Evolutionary conservation across 768 basidiomycete species (phyloP).

Genomic region (Arthromyces matolae): DNA sequence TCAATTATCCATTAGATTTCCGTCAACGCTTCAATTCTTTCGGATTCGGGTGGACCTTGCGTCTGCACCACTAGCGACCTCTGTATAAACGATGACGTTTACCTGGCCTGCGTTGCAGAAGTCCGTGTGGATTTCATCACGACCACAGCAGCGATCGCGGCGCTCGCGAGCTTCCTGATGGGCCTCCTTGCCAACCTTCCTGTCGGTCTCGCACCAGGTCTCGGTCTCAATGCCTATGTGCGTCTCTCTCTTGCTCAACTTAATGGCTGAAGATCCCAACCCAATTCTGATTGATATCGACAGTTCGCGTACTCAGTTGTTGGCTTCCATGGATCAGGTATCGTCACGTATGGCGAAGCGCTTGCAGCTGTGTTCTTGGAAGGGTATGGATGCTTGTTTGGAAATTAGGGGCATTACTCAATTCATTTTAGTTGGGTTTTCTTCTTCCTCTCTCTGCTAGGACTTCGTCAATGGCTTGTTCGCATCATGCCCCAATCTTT

Average conservation of each 20-base stretch:
- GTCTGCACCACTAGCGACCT: slow-evolving; percentile 60
- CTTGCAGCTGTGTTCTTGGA: slow-evolving; percentile 85
- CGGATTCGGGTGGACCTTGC: slow-evolving; percentile 78
- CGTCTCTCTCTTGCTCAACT: slow-evolving; percentile 22
- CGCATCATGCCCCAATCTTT: slow-evolving; percentile 87
- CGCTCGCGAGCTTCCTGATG: slow-evolving; percentile 77
- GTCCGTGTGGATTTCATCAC: slow-evolving; percentile 78
- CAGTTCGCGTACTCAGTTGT: slow-evolving; percentile 89
- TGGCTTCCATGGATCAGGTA: slow-evolving; percentile 74
- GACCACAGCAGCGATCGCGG: slow-evolving; percentile 73
- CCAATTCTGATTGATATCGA: not conserved
- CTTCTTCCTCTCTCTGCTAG: slow-evolving; percentile 72
- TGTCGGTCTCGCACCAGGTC: slow-evolving; percentile 82
- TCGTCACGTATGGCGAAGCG: slow-evolving; percentile 74
- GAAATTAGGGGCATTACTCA: not conserved
- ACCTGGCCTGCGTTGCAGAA: slow-evolving; percentile 55
- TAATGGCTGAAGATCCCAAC: not conserved
- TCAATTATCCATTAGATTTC: slow-evolving; percentile 51
- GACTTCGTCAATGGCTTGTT: slow-evolving; percentile 86
- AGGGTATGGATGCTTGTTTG: slow-evolving; percentile 46
- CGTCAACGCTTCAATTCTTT: slow-evolving; percentile 79
- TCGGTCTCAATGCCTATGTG: slow-evolving; percentile 81
- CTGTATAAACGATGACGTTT: slow-evolving; percentile 49
- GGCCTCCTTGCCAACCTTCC: slow-evolving; percentile 84
- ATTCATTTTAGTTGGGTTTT: slow-evolving; percentile 64